Conservation (phyloP, 2,329 filamentous ascomycete genomes). For the Basipetospora chlamydospora region DNA sequence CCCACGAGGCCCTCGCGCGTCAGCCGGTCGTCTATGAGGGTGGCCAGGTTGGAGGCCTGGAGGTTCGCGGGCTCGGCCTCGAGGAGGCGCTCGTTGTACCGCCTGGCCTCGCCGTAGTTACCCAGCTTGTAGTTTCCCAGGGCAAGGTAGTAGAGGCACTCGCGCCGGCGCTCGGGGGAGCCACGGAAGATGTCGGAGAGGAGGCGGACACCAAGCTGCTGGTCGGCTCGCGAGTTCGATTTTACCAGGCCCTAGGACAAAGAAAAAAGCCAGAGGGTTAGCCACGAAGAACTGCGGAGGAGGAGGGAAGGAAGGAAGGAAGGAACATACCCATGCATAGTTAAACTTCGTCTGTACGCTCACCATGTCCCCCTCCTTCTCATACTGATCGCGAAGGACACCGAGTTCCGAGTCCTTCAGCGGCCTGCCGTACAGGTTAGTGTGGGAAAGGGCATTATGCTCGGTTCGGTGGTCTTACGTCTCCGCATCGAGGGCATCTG, state of each 20-base stretch:
- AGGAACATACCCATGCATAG: slow-evolving; percentile 74
- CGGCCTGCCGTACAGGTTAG: slow-evolving; percentile 38
- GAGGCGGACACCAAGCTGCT: slow-evolving; percentile 86
- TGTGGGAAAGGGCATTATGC: no score
- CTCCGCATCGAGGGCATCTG: slow-evolving; percentile 96
- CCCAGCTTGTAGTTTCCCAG: slow-evolving; percentile 97
- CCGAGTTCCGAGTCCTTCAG: slow-evolving; percentile 84
- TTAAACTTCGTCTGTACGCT: slow-evolving; percentile 99
- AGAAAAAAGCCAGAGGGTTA: neutral
- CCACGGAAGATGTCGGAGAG: slow-evolving; percentile 94
- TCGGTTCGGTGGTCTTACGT: slow-evolving; percentile 39
- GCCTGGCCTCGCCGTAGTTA: slow-evolving; percentile 86
- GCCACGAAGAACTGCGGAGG: neutral
- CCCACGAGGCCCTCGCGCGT: slow-evolving; percentile 87
- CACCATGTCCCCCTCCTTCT: slow-evolving; percentile 94
- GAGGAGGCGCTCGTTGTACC: slow-evolving; percentile 85
- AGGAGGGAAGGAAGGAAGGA: neutral
- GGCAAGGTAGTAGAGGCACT: slow-evolving; percentile 96
- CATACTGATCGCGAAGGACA: slow-evolving; percentile 85
- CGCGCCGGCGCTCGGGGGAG: slow-evolving; percentile 80
- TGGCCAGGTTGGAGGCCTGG: slow-evolving; percentile 74
- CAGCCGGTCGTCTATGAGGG: slow-evolving; percentile 90
- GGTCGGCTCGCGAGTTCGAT: slow-evolving; percentile 67
- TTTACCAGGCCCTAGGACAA: slow-evolving; percentile 76
- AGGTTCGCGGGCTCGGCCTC: slow-evolving; percentile 85